Evolutionary conservation across 1,284 basidiomycete species (phyloP).

Genomic region (Irpex sp.): DNA sequence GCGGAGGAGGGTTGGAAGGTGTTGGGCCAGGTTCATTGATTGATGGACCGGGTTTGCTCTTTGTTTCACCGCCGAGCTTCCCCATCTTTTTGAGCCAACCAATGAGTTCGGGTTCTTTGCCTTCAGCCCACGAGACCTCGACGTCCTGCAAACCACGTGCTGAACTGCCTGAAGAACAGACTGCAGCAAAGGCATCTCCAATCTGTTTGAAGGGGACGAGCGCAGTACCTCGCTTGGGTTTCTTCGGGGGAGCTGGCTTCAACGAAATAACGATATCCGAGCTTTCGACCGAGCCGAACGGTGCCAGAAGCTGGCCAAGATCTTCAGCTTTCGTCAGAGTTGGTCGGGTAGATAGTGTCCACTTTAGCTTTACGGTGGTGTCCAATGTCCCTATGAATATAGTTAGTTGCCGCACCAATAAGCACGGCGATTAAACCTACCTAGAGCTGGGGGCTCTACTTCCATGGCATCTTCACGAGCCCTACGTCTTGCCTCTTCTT

Average conservation of each 20-base stretch:
- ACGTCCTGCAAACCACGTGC: slow-evolving; percentile 40
- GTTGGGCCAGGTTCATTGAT: neutral
- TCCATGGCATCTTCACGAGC: slow-evolving; percentile 32
- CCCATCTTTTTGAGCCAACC: slow-evolving; percentile 73
- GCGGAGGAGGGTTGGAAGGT: neutral
- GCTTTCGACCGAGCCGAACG: slow-evolving; percentile 61
- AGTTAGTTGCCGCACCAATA: slow-evolving; percentile 20
- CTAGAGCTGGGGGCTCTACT: slow-evolving; percentile 48
- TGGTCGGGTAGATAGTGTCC: slow-evolving; percentile 53
- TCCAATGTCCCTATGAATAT: slow-evolving; percentile 54
- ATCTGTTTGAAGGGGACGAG: slow-evolving; percentile 73
- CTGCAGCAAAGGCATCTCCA: slow-evolving; percentile 67
- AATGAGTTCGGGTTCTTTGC: slow-evolving; percentile 71
- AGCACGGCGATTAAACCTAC: slow-evolving; percentile 29
- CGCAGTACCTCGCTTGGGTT: slow-evolving; percentile 64
- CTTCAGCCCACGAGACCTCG: slow-evolving; percentile 49
- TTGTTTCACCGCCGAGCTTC: slow-evolving; percentile 41
- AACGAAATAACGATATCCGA: slow-evolving; percentile 62
- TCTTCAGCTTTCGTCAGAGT: slow-evolving; percentile 46
- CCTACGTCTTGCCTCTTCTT: slow-evolving; percentile 26
- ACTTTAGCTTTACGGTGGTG: slow-evolving; percentile 72
- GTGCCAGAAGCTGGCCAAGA: slow-evolving; percentile 48
- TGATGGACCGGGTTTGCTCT: neutral
- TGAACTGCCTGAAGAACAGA: slow-evolving; percentile 53
- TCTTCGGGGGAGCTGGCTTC: slow-evolving; percentile 50